Conservation (phyloP, 306 rosid species). For the Begonia peltatifolia region DNA sequence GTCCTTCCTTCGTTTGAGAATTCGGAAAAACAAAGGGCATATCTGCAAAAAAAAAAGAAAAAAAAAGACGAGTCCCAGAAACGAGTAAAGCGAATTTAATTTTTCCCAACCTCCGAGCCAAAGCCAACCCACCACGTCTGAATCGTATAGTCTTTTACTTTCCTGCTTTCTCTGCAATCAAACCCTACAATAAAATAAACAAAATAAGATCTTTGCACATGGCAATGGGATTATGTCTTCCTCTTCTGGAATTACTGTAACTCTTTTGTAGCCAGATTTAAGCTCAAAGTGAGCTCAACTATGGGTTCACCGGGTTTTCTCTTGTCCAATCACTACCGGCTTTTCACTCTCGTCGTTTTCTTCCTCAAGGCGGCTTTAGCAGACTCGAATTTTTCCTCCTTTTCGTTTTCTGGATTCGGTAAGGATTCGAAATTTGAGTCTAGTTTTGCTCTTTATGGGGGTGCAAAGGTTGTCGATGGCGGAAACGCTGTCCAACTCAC, state of each 20-base stretch:
- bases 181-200: conserved; percentile 36
- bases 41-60: too few species aligned
- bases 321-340: conserved; percentile 15
- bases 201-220: conserved; percentile 6
- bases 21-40: conserved; percentile 2
- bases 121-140: conserved; percentile 8
- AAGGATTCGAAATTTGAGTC: conserved; percentile 31
- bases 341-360: conserved; percentile 21
- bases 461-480: conserved; percentile 42
- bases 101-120: conserved; percentile 58
- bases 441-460: conserved; percentile 44
- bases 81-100: conserved; percentile 43
- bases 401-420: conserved; percentile 47
- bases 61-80: conserved; percentile 19
- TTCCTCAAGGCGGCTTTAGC: conserved; percentile 29
- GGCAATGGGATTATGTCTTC: conserved; percentile 34
- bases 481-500: conserved; percentile 43
- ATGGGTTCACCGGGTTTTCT: conserved; percentile 21
- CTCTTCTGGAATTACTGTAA: conserved; percentile 8
- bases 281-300: conserved; percentile 33
- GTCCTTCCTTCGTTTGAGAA: too few species aligned
- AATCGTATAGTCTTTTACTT: conserved; percentile 40
- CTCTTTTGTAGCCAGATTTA: conserved; percentile 22
- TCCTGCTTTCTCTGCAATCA: conserved; percentile 28
- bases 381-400: conserved; percentile 25